Percentiles rank a stretch among this genome's conserved stretches.
These are phyloP conservation scores for Sphaerulina musiva DNA, from an alignment of 2,329 filamentous ascomycete species.

Conservation along the genomic window DNA sequence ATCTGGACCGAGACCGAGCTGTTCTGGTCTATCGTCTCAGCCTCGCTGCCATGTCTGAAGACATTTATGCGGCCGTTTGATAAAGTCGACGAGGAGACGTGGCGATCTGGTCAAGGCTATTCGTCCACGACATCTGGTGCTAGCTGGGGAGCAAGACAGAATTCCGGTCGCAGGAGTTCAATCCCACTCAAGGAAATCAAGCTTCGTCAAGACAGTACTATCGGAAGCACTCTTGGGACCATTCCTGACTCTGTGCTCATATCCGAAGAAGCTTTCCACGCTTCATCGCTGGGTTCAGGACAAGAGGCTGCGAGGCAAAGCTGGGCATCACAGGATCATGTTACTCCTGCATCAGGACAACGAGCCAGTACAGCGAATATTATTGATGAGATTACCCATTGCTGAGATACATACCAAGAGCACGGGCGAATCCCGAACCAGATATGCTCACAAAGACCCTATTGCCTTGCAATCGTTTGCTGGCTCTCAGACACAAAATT, in stretches of 20 bases:
- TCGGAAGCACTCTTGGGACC: not conserved
- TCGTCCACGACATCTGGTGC: slow-evolving; percentile 12
- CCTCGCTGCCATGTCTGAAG: slow-evolving; percentile 19
- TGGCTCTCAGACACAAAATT: not conserved
- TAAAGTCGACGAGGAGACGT: slow-evolving; percentile 18
- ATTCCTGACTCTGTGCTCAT: not conserved
- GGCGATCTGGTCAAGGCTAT: slow-evolving; percentile 15
- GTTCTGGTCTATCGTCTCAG: slow-evolving; percentile 19
- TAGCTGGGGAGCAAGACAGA: slow-evolving; percentile 2
- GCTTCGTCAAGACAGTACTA: slow-evolving; percentile 4
- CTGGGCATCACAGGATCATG: slow-evolving; percentile 14
- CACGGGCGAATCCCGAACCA: not conserved
- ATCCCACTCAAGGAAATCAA: slow-evolving; percentile 5
- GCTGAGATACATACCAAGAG: not conserved
- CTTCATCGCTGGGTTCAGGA: not conserved
- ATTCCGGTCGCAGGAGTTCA: not conserved
- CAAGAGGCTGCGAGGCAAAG: slow-evolving; percentile 3
- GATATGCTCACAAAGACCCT: not conserved
- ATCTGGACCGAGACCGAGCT: slow-evolving; percentile 18
- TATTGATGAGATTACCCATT: too few relatives aligned
- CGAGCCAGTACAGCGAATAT: not conserved
- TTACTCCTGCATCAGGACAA: slow-evolving; percentile 6
- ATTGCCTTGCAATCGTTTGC: not conserved
- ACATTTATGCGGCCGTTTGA: slow-evolving; percentile 19
- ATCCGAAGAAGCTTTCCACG: not conserved